Percentiles rank a stretch among this genome's conserved stretches.
These are phyloP conservation scores for Euphorbia celastroides DNA, from an alignment of 441 rosid genomes.

Conservation along the genomic window DNA sequence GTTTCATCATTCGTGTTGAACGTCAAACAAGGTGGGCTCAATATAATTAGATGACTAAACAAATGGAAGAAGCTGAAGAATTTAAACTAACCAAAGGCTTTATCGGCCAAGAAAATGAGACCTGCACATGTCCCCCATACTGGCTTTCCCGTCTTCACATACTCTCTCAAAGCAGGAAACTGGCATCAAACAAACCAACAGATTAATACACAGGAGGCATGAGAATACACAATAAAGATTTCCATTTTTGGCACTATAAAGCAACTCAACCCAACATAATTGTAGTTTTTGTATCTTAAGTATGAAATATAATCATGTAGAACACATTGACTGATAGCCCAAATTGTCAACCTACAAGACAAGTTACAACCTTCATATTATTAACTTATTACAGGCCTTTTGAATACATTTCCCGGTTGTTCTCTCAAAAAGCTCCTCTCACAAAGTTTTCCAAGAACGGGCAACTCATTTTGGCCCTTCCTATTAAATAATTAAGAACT, in stretches of 20 bases:
- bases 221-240: no score
- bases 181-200: conserved; percentile 23
- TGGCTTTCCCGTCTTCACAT: conserved; percentile 79
- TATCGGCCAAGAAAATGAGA: conserved; percentile 85
- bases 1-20: not conserved
- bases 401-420: no score
- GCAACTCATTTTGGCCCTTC: no score
- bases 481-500: no score
- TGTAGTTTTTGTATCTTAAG: no score
- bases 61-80: not conserved
- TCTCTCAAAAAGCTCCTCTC: no score
- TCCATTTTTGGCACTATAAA: no score
- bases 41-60: not conserved
- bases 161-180: conserved; percentile 87
- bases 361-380: not conserved
- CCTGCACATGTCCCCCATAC: conserved; percentile 99
- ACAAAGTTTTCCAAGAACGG: no score
- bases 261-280: no score
- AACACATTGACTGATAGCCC: not conserved
- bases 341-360: not conserved
- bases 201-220: not conserved
- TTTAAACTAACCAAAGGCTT: conserved; percentile 61
- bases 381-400: not conserved
- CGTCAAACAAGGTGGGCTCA: not conserved
- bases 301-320: not conserved